Conservation (phyloP, 805 yeast species). For the Teunomyces atbi region DNA sequence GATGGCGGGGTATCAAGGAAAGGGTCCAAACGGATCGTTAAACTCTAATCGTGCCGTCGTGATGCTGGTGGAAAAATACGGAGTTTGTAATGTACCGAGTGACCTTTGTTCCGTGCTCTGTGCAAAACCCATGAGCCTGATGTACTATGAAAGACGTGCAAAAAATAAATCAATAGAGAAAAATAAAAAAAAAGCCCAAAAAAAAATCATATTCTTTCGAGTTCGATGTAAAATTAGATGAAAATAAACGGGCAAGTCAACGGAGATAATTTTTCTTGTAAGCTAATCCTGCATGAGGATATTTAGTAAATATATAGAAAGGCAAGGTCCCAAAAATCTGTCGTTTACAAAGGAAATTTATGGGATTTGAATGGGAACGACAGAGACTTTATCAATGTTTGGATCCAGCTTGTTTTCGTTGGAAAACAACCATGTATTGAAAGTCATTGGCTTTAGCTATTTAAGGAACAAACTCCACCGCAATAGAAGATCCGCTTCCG, state of each 20-base stretch:
- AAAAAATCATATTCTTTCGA: background rate
- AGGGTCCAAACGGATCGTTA: no score
- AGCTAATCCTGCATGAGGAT: background rate
- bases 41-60: no score
- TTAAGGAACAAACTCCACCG: constrained; percentile 5
- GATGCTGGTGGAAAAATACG: no score
- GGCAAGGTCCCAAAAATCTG: no score
- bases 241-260: background rate
- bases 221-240: background rate
- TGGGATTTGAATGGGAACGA: background rate
- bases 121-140: no score
- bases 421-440: constrained; percentile 2
- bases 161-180: background rate
- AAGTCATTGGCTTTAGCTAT: constrained; percentile 4
- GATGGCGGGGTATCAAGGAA: no score
- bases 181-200: background rate
- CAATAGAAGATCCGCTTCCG: background rate
- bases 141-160: background rate
- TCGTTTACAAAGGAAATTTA: background rate
- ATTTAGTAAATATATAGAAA: background rate
- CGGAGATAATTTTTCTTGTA: background rate
- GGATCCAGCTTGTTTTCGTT: background rate
- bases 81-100: no score
- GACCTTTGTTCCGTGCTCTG: no score
- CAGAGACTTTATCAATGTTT: background rate